Evolutionary conservation across 2,329 filamentous ascomycete genomes (phyloP).

Genomic region (Arthrobotrys iridis): DNA sequence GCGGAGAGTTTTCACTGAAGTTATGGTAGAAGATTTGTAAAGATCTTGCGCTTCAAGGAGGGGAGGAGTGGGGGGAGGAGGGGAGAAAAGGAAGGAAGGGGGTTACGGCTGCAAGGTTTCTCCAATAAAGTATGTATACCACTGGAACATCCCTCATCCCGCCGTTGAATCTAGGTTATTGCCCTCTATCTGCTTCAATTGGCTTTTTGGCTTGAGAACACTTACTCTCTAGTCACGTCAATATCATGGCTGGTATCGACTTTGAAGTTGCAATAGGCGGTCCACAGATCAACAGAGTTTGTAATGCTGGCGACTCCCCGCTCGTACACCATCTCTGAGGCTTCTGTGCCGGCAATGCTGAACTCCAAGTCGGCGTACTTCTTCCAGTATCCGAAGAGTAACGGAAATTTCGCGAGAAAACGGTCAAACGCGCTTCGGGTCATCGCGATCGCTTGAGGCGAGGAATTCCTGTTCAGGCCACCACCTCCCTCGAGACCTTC

Average conservation of each 20-base stretch:
- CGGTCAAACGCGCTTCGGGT: slow-evolving; percentile 89
- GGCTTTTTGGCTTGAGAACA: slow-evolving; percentile 63
- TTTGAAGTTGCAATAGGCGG: slow-evolving; percentile 97
- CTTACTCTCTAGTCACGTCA: slow-evolving; percentile 99
- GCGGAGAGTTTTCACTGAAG: slow-evolving; percentile 54
- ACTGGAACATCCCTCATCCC: slow-evolving; percentile 51
- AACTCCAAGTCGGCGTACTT: slow-evolving; percentile 99
- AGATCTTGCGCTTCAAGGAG: slow-evolving; percentile 53
- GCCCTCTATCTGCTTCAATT: slow-evolving; percentile 29
- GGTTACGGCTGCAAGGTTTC: slow-evolving; percentile 48
- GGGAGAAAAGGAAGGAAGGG: slow-evolving; percentile 15
- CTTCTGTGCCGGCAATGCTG: slow-evolving; percentile 94
- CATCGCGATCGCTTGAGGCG: slow-evolving; percentile 87
- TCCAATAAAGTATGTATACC: slow-evolving; percentile 50
- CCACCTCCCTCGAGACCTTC: slow-evolving; percentile 79
- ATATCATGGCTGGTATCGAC: slow-evolving; percentile 95
- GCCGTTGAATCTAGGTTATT: slow-evolving; percentile 52
- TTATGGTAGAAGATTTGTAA: slow-evolving; percentile 54
- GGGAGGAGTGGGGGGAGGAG: neutral
- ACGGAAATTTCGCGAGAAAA: slow-evolving; percentile 91
- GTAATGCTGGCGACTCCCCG: slow-evolving; percentile 91
- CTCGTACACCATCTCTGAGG: slow-evolving; percentile 98
- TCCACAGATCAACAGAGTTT: slow-evolving; percentile 95
- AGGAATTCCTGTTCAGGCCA: slow-evolving; percentile 95
- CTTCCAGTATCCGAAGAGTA: slow-evolving; percentile 99